Evolutionary conservation across 2,329 filamentous ascomycete species (phyloP).

Genomic region (Phialocephala subalpina): DNA sequence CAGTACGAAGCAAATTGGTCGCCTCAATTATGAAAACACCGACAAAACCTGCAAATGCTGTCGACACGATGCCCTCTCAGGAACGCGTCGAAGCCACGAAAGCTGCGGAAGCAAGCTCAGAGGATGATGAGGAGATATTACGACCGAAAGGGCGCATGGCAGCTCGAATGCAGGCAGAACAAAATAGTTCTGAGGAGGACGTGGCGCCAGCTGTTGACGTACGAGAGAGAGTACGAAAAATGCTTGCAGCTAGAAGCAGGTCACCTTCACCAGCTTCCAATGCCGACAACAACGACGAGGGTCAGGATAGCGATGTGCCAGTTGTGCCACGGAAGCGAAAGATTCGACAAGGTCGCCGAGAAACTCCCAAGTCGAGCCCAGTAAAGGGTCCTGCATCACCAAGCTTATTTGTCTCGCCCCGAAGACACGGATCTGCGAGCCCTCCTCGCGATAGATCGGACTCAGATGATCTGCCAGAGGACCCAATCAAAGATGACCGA

Average conservation of each 20-base stretch:
- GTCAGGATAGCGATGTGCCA: slow-evolving; percentile 35
- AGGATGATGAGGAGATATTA: slow-evolving; percentile 56
- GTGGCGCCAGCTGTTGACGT: slow-evolving; percentile 38
- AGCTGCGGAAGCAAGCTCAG: slow-evolving; percentile 7
- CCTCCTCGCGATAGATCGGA: slow-evolving; percentile 35
- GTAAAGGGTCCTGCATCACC: slow-evolving; percentile 38
- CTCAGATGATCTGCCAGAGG: slow-evolving; percentile 54
- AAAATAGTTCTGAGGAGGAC: slow-evolving; percentile 31
- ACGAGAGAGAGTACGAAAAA: slow-evolving; percentile 53
- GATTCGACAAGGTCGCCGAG: slow-evolving; percentile 30
- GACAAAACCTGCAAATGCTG: slow-evolving; percentile 22
- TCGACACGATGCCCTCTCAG: neutral
- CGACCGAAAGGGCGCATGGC: slow-evolving; percentile 70
- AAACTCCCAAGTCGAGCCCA: slow-evolving; percentile 36
- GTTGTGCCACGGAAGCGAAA: slow-evolving; percentile 40
- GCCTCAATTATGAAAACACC: slow-evolving; percentile 16
- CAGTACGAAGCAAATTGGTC: slow-evolving; percentile 33
- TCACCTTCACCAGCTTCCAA: slow-evolving; percentile 43
- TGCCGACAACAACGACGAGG: slow-evolving; percentile 46
- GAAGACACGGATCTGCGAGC: slow-evolving; percentile 40
- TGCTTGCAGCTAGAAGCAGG: slow-evolving; percentile 47
- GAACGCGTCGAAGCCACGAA: slow-evolving; percentile 5
- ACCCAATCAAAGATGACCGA: slow-evolving; percentile 59
- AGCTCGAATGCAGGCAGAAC: slow-evolving; percentile 63
- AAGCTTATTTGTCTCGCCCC: slow-evolving; percentile 52